phyloP scores from a whole-genome alignment of 1,284 basidiomycete genomes.

The Lentinula novae-zelandiae region DNA sequence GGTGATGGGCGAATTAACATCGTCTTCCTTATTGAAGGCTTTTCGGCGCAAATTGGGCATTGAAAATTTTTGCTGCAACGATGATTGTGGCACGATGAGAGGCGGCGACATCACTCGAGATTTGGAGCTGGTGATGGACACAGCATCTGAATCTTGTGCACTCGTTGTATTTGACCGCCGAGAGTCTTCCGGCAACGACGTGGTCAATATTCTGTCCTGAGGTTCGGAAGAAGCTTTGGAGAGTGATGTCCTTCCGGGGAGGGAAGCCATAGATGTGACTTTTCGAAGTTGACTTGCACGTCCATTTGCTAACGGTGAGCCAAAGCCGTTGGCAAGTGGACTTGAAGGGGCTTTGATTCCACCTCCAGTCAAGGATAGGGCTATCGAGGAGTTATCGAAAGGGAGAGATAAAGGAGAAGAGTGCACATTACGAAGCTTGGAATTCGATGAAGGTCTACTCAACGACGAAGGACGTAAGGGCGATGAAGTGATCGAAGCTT shows the following conservation, averaged over 20 bases:
- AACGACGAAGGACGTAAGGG: slow-evolving; percentile 9
- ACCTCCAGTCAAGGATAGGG: slow-evolving; percentile 9
- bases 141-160: slow-evolving; percentile 20
- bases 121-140: slow-evolving; percentile 21
- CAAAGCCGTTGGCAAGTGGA: slow-evolving; percentile 15
- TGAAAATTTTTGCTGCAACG: slow-evolving; percentile 55
- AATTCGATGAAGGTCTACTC: slow-evolving; percentile 15
- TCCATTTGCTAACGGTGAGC: background rate
- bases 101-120: slow-evolving; percentile 22
- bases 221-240: background rate
- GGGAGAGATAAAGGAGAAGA: slow-evolving; percentile 45
- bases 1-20: slow-evolving; percentile 21
- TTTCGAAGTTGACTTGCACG: slow-evolving; percentile 11
- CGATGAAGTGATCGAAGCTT: slow-evolving; percentile 18
- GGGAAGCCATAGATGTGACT: slow-evolving; percentile 14
- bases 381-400: slow-evolving; percentile 31
- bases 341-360: slow-evolving; percentile 14
- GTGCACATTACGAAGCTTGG: slow-evolving; percentile 25
- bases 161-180: background rate
- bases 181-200: background rate
- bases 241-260: background rate
- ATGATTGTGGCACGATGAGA: slow-evolving; percentile 29
- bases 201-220: background rate
- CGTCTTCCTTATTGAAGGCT: slow-evolving; percentile 30
- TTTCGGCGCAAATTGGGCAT: slow-evolving; percentile 53